phyloP scores from a whole-genome alignment of 176 grass and related monocot genomes.

The Paspalum vaginatum region DNA sequence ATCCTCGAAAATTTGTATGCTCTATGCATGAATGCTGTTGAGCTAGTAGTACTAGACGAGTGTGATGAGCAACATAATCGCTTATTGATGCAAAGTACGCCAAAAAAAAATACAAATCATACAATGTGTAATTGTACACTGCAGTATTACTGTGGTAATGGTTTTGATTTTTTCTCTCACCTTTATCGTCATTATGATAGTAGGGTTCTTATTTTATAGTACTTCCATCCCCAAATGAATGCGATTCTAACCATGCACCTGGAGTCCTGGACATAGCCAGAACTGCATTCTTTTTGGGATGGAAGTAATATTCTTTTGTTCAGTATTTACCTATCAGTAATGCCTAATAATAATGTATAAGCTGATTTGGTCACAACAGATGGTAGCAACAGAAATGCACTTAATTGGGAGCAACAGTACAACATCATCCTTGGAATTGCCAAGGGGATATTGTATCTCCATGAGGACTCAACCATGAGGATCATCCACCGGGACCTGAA shows the following conservation, averaged over 20 bases:
- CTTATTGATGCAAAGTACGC: neutral
- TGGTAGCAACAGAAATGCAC: neutral
- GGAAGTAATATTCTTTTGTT: too few species aligned
- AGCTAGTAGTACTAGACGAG: neutral
- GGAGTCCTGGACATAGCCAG: too few species aligned
- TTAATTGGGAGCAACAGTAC: conserved; percentile 36
- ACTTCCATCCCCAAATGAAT: too few species aligned
- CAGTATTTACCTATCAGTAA: neutral
- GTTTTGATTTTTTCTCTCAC: too few species aligned
- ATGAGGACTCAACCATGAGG: conserved; percentile 46
- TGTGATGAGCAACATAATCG: neutral
- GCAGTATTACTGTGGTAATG: neutral
- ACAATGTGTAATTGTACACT: neutral
- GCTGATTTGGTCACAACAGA: conserved; percentile 17
- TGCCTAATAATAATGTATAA: neutral
- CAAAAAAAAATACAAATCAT: neutral
- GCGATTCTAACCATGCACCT: too few species aligned
- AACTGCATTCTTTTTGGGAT: too few species aligned
- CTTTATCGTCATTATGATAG: too few species aligned
- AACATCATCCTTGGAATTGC: conserved; percentile 53
- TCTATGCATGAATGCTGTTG: neutral
- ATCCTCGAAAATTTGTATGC: neutral
- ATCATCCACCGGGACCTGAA: conserved; percentile 59
- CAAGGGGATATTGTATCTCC: conserved; percentile 59
- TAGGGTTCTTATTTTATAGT: too few species aligned